A percentile compares a stretch with the other conserved stretches of the same genome.
These are phyloP conservation scores for Podaxis carcinomalis DNA, from an alignment of 768 basidiomycete genomes.

Conservation along the genomic window DNA sequence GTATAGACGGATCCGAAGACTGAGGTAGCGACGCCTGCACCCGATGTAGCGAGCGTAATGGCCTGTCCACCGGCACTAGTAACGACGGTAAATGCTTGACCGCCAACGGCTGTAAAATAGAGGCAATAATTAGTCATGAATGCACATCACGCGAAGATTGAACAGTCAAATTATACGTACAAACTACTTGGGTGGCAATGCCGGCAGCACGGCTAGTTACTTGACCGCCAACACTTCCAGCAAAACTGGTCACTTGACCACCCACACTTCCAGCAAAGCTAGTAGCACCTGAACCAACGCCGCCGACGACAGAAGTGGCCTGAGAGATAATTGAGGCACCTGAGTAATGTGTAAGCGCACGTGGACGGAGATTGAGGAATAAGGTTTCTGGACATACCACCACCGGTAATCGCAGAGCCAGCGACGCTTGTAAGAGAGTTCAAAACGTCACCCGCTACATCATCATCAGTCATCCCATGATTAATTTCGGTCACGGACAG, in stretches of 20 bases:
- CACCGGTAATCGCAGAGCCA: conserved; percentile 21
- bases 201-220: conserved; percentile 28
- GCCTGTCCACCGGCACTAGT: conserved; percentile 56
- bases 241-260: conserved; percentile 27
- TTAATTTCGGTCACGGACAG: background rate
- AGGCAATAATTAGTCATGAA: background rate
- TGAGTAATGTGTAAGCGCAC: conserved; percentile 12
- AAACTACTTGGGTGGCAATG: conserved; percentile 37
- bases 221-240: conserved; percentile 22
- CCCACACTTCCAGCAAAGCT: conserved; percentile 14
- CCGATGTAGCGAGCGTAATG: conserved; percentile 50
- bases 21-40: conserved; percentile 40
- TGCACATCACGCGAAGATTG: conserved; percentile 10
- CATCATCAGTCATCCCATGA: background rate
- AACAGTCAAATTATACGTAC: conserved; percentile 24
- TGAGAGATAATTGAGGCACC: conserved; percentile 35
- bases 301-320: conserved; percentile 24
- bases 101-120: conserved; percentile 44
- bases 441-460: conserved; percentile 19
- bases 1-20: conserved; percentile 53
- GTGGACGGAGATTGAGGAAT: background rate
- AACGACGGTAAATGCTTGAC: conserved; percentile 47
- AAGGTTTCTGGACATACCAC: conserved; percentile 19
- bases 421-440: conserved; percentile 8
- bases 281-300: background rate